Evolutionary conservation across 306 rosid genomes (phyloP).

Genomic region (Cucumis cinereus): DNA sequence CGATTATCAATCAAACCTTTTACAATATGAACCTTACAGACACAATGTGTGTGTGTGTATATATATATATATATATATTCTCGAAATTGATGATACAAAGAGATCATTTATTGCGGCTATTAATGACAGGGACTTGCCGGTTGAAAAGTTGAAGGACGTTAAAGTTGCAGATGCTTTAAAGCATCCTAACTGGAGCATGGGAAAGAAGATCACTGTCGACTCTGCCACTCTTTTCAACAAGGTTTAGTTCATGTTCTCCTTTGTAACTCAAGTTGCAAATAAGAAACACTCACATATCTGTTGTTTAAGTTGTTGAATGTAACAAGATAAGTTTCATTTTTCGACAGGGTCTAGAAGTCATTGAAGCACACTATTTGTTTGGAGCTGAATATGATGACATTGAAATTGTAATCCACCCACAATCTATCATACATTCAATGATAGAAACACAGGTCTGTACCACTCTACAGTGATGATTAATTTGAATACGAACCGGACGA

Average conservation of each 20-base stretch:
- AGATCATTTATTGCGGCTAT: background rate
- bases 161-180: conserved; percentile 96
- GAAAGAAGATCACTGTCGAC: conserved; percentile 97
- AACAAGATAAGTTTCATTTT: background rate
- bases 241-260: conserved; percentile 28
- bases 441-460: conserved; percentile 80
- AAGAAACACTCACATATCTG: background rate
- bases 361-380: conserved; percentile 93
- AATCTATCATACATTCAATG: conserved; percentile 96
- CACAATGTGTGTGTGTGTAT: background rate
- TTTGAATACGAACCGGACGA: background rate
- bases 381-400: conserved; percentile 89
- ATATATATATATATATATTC: background rate
- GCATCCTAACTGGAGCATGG: conserved; percentile 99
- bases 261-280: conserved; percentile 7
- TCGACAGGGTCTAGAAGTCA: conserved; percentile 86
- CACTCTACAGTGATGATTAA: background rate
- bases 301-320: background rate
- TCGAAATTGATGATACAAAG: background rate
- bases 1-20: background rate
- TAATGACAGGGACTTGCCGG: conserved; percentile 79
- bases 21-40: background rate
- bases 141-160: conserved; percentile 85
- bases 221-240: conserved; percentile 98
- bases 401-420: conserved; percentile 91